Conservation (phyloP, 306 rosid genomes). For the Rosa rugosa region DNA sequence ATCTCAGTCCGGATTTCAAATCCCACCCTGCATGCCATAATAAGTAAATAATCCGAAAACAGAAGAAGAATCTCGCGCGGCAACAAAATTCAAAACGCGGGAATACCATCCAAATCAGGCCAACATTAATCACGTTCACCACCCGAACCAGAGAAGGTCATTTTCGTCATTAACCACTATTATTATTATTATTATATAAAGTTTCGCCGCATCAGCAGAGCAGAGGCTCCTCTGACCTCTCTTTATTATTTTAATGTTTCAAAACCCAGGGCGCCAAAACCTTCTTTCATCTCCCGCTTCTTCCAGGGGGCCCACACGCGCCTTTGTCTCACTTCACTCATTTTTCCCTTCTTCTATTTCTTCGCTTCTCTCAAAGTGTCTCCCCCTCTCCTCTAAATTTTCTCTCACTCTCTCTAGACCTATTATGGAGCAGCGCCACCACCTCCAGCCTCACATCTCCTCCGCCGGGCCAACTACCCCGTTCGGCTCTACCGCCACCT, state of each 20-base stretch:
- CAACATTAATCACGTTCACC: neutral
- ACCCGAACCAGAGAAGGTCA: neutral
- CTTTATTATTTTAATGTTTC: constrained; percentile 13
- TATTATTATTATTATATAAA: neutral
- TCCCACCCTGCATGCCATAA: neutral
- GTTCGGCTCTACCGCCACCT: constrained; percentile 19
- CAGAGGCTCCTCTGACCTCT: constrained; percentile 21
- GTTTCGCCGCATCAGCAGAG: neutral
- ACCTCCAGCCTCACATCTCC: constrained; percentile 31
- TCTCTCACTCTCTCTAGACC: constrained; percentile 8
- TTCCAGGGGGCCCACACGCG: neutral
- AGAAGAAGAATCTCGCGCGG: neutral
- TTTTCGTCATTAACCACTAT: neutral
- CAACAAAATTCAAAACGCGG: neutral
- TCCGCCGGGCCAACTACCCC: constrained; percentile 23
- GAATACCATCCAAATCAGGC: neutral
- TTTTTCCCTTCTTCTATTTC: constrained; percentile 1
- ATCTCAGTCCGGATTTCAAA: neutral
- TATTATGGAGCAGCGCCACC: constrained; percentile 28
- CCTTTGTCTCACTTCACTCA: neutral
- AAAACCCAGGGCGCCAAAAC: constrained; percentile 44
- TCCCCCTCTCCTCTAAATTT: neutral
- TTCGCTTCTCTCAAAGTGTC: neutral
- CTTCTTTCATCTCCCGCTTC: constrained; percentile 32
- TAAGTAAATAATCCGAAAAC: neutral